Evolutionary conservation across 1,284 basidiomycete species (phyloP).

Genomic region (Golubevia sp.): DNA sequence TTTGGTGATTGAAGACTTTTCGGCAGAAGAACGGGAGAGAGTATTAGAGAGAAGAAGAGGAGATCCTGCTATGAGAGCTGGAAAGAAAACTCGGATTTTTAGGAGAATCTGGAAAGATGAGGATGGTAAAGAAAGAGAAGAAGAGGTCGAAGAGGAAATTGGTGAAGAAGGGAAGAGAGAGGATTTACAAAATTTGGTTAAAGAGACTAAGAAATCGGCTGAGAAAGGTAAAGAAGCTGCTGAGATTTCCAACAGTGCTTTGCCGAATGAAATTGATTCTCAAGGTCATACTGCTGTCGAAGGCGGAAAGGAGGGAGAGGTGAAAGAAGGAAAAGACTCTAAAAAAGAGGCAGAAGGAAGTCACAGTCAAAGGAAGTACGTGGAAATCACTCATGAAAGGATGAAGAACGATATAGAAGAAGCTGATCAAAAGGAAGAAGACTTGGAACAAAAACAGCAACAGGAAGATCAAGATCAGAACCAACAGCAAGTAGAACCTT

Average conservation of each 20-base stretch:
- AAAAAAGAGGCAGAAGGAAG: too few species aligned
- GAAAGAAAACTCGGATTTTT: constrained; percentile 35
- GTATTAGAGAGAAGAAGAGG: constrained; percentile 34
- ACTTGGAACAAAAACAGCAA: background rate
- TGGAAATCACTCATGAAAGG: too few species aligned
- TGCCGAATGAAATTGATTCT: too few species aligned
- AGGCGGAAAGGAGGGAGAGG: too few species aligned
- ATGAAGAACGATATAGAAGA: background rate
- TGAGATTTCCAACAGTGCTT: too few species aligned
- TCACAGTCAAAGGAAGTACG: too few species aligned
- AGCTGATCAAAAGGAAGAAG: background rate
- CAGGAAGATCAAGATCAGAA: background rate
- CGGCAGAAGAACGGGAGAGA: constrained; percentile 41
- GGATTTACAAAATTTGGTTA: too few species aligned
- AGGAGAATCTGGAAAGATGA: constrained; percentile 26
- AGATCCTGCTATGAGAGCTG: constrained; percentile 38
- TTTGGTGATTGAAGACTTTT: constrained; percentile 33
- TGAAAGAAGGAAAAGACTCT: too few species aligned
- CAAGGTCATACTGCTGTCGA: too few species aligned
- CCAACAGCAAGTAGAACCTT: background rate
- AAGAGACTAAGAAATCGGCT: too few species aligned
- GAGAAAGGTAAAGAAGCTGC: too few species aligned
- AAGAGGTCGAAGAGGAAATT: background rate
- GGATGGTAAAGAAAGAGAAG: background rate
- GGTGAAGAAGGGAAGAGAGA: background rate